phyloP scores from a whole-genome alignment of 768 basidiomycete genomes.

The Lactarius psammicola region DNA sequence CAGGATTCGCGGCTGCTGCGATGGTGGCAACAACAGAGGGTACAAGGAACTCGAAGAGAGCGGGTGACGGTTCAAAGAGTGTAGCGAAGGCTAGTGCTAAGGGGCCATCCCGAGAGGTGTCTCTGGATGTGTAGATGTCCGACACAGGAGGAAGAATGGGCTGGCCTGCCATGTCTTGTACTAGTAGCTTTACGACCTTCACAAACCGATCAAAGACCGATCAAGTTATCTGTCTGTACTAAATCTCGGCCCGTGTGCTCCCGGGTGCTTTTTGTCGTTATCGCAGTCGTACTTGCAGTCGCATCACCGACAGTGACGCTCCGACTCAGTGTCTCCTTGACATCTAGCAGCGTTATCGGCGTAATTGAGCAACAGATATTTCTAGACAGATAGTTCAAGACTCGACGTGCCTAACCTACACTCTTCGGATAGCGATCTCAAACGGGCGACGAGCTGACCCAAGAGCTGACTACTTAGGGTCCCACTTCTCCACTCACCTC shows the following conservation, averaged over 20 bases:
- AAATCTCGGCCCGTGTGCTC: neutral
- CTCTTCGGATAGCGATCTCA: neutral
- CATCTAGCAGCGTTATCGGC: neutral
- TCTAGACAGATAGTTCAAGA: neutral
- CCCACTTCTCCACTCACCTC: neutral
- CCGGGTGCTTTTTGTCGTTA: neutral
- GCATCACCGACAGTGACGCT: neutral
- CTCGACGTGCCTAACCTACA: neutral
- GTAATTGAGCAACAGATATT: neutral
- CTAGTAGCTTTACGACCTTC: neutral
- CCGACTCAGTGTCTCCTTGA: neutral
- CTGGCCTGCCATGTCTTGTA: constrained; percentile 15
- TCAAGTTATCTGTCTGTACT: neutral
- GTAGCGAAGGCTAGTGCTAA: constrained; percentile 40
- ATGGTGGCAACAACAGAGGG: constrained; percentile 55
- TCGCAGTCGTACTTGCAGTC: no score
- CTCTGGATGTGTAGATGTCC: constrained; percentile 18
- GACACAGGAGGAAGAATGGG: constrained; percentile 17
- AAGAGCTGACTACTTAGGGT: neutral
- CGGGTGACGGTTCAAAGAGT: constrained; percentile 40
- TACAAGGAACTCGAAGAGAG: constrained; percentile 68
- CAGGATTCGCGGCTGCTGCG: constrained; percentile 10
- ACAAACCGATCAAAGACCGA: neutral
- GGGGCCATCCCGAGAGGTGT: constrained; percentile 28
- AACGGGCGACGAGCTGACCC: neutral